Percentiles rank a stretch among this genome's conserved stretches.
These are phyloP conservation scores for Hymenotorrendiella dingleyae DNA, from an alignment of 2,329 filamentous ascomycete genomes.

Conservation along the genomic window DNA sequence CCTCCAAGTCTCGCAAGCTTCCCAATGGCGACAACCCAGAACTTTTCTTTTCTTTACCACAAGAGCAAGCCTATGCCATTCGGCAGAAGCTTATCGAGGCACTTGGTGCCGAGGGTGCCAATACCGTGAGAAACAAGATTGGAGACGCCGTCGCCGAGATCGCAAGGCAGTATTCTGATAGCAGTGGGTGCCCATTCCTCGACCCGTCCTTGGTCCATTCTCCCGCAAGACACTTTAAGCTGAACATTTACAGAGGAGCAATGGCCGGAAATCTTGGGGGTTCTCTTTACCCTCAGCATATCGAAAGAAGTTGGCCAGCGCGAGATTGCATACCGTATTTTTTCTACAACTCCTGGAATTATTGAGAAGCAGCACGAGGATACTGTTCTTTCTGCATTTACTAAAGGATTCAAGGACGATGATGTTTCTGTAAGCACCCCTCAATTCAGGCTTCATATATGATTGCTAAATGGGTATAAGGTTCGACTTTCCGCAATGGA, in stretches of 20 bases:
- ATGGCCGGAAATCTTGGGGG: slow-evolving; percentile 84
- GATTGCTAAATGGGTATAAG: slow-evolving; percentile 35
- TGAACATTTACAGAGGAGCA: slow-evolving; percentile 65
- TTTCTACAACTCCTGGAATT: slow-evolving; percentile 88
- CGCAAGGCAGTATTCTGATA: slow-evolving; percentile 89
- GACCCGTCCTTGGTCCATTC: too few species aligned
- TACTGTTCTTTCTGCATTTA: slow-evolving; percentile 81
- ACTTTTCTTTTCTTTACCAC: slow-evolving; percentile 74
- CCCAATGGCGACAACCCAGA: slow-evolving; percentile 67
- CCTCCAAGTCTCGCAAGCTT: slow-evolving; percentile 80
- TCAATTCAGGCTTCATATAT: not conserved
- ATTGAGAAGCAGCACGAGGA: slow-evolving; percentile 95
- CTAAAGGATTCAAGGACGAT: slow-evolving; percentile 85
- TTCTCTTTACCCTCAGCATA: slow-evolving; percentile 86
- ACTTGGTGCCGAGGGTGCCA: slow-evolving; percentile 65
- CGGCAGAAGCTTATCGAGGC: slow-evolving; percentile 77
- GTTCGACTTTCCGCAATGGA: slow-evolving; percentile 93
- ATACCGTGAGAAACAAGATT: slow-evolving; percentile 84
- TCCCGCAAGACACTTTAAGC: too few species aligned
- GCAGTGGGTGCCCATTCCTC: slow-evolving; percentile 52
- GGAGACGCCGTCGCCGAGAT: slow-evolving; percentile 96
- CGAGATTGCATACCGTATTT: slow-evolving; percentile 91
- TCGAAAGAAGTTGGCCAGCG: slow-evolving; percentile 76
- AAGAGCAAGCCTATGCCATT: slow-evolving; percentile 70
- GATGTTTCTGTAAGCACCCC: slow-evolving; percentile 60